Evolutionary conservation across 2,329 filamentous ascomycete genomes (phyloP).

Genomic region (Cladophialophora psammophila): DNA sequence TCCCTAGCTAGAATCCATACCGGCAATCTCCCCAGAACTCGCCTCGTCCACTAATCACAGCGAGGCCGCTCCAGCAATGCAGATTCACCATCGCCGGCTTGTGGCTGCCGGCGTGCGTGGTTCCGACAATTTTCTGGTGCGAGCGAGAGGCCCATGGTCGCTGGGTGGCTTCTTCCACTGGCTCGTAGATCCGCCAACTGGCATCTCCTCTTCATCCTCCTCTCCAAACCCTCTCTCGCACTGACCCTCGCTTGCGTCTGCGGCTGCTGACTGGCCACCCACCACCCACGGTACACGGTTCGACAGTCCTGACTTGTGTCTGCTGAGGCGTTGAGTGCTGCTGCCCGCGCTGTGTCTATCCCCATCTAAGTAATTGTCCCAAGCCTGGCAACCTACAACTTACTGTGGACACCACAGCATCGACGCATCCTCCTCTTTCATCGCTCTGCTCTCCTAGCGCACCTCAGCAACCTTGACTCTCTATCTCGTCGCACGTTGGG

Average conservation of each 20-base stretch:
- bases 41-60: conserved; percentile 4
- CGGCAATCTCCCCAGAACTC: conserved; percentile 1
- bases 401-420: not conserved
- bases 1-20: not conserved
- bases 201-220: not conserved
- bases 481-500: not conserved
- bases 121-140: not conserved
- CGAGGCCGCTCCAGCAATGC: not conserved
- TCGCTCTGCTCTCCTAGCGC: not conserved
- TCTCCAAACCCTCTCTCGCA: not conserved
- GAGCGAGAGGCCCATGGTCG: not conserved
- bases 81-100: conserved; percentile 1
- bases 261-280: not conserved
- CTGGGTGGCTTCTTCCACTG: not conserved
- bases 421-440: conserved; percentile 7
- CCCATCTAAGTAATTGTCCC: conserved; percentile 17
- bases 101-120: not conserved
- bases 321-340: not conserved
- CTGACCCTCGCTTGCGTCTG: conserved; percentile 6
- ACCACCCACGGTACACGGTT: not conserved
- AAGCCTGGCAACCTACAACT: conserved; percentile 5
- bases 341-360: not conserved
- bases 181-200: not conserved
- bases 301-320: not conserved
- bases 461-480: not conserved